Evolutionary conservation across 1,284 basidiomycete species (phyloP).

Genomic region (Chondrostereum purpureum): DNA sequence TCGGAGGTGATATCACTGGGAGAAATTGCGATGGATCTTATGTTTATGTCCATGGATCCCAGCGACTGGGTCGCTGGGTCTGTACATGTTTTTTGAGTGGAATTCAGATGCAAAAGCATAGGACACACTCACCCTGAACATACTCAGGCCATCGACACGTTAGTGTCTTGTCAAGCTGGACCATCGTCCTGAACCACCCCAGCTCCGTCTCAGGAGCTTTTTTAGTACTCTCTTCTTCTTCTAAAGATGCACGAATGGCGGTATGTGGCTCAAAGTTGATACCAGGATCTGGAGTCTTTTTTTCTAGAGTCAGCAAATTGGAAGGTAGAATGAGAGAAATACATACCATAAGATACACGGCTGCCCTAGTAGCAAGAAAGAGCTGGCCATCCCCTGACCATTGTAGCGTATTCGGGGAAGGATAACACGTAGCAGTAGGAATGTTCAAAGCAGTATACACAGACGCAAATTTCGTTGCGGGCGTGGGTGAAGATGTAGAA

Average conservation of each 20-base stretch:
- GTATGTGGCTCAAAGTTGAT: slow-evolving; percentile 53
- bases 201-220: slow-evolving; percentile 13
- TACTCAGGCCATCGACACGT: slow-evolving; percentile 56
- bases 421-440: slow-evolving; percentile 49
- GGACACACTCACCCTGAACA: slow-evolving; percentile 46
- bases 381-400: slow-evolving; percentile 72
- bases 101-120: slow-evolving; percentile 33
- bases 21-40: slow-evolving; percentile 54
- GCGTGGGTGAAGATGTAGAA: too few relatives aligned
- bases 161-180: slow-evolving; percentile 39
- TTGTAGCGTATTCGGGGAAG: slow-evolving; percentile 54
- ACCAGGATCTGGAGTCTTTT: slow-evolving; percentile 66
- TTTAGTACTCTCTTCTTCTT: slow-evolving; percentile 24
- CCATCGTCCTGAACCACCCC: slow-evolving; percentile 39
- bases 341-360: slow-evolving; percentile 60
- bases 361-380: slow-evolving; percentile 53
- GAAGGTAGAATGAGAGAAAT: not conserved
- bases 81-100: slow-evolving; percentile 36
- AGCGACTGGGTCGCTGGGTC: slow-evolving; percentile 28
- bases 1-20: slow-evolving; percentile 46
- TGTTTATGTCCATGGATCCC: slow-evolving; percentile 60
- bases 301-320: slow-evolving; percentile 9
- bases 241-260: slow-evolving; percentile 30
- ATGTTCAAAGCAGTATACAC: slow-evolving; percentile 43
- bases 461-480: not conserved